Percentiles rank a stretch among this genome's conserved stretches.
Conservation (phyloP, 371 early-diverging fungal genomes). For the Mucor plumbeus region DNA sequence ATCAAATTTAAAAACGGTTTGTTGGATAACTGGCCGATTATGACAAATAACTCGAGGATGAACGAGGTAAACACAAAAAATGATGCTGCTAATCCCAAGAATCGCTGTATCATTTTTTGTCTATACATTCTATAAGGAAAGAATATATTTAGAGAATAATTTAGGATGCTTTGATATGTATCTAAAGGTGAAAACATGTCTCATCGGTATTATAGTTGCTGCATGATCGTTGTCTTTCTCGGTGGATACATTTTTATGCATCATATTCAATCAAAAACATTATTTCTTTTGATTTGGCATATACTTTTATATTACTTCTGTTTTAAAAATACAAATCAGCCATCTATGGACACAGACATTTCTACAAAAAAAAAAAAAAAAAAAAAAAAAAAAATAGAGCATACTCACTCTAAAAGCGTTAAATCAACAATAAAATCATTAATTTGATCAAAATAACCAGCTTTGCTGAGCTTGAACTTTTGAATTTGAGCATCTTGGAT, state of each 20-base stretch:
- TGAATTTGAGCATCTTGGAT: too few relatives aligned
- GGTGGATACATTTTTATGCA: not conserved
- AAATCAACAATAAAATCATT: too few relatives aligned
- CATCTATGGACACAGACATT: too few relatives aligned
- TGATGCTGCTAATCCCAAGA: constrained; percentile 8
- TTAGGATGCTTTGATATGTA: not conserved
- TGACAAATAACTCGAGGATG: constrained; percentile 38
- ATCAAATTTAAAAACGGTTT: constrained; percentile 32
- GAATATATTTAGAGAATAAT: too few relatives aligned
- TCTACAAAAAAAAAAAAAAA: too few relatives aligned
- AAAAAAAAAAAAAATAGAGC: too few relatives aligned
- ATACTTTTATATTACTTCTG: too few relatives aligned
- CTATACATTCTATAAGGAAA: not conserved
- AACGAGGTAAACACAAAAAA: constrained; percentile 26
- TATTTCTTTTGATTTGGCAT: too few relatives aligned
- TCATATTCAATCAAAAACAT: not conserved
- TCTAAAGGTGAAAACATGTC: not conserved
- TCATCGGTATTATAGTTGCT: not conserved
- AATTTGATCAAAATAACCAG: too few relatives aligned
- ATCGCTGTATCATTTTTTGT: not conserved
- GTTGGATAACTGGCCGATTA: constrained; percentile 45
- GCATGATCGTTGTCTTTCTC: not conserved
- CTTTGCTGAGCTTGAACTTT: too few relatives aligned
- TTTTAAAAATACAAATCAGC: too few relatives aligned
- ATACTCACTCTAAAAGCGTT: too few relatives aligned